phyloP scores from a whole-genome alignment of 179 eudicot genomes.

The Beta lomatogona region DNA sequence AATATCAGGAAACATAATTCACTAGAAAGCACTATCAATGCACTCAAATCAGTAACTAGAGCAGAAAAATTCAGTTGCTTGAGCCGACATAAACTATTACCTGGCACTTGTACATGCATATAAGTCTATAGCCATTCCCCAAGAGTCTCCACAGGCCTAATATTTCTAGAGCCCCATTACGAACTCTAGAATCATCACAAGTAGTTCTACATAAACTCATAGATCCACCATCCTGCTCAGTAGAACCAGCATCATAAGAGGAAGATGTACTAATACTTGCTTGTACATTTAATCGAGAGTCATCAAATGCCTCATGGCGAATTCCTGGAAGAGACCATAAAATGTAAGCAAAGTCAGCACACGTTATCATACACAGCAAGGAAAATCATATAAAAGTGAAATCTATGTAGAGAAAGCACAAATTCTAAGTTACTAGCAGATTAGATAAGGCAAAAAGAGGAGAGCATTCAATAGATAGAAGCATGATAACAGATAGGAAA shows the following conservation, averaged over 20 bases:
- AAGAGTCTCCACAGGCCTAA: constrained; percentile 65
- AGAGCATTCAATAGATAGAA: not conserved
- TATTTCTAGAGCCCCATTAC: constrained; percentile 70
- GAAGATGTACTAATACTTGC: constrained; percentile 51
- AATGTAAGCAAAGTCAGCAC: constrained; percentile 16
- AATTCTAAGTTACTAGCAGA: not conserved
- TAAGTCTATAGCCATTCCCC: constrained; percentile 92
- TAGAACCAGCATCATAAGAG: constrained; percentile 59
- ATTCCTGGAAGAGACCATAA: constrained; percentile 47
- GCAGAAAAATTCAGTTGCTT: constrained; percentile 3
- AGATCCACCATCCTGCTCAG: constrained; percentile 59
- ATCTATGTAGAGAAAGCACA: not conserved
- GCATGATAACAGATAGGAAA: not conserved
- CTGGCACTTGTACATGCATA: constrained; percentile 86
- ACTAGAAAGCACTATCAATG: not conserved
- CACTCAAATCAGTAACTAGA: constrained; percentile 4
- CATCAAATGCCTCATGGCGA: constrained; percentile 66
- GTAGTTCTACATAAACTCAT: constrained; percentile 37
- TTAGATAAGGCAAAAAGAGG: not conserved
- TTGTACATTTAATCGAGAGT: constrained; percentile 49
- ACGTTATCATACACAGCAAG: not conserved
- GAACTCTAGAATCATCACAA: constrained; percentile 55
- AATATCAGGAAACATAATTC: not conserved
- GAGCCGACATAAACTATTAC: constrained; percentile 37
- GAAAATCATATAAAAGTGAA: constrained; percentile 6